Evolutionary conservation across 148 eudicot species (phyloP), one percentile per base, ranked within the genome.

Genomic region (Arctostaphylos glauca): DNA sequence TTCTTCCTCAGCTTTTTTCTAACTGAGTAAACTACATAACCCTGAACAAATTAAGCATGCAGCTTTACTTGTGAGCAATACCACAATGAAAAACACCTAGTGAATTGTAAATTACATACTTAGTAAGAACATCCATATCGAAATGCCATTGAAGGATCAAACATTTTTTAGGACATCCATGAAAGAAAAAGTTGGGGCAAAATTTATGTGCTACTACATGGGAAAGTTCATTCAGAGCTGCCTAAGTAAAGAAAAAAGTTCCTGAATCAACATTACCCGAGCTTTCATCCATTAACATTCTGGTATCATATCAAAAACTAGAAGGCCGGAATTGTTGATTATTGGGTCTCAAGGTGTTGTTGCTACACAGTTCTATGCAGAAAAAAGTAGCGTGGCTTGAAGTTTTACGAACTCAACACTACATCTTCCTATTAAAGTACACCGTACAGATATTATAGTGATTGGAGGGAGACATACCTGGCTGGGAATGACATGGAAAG

Each of bases 401-500:
- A 48, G 54, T 43, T 47, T 4, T 74, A n/a, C 7, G 21, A 72
- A 72, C 77, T 9, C 23, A 50, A 74, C 47, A n/a, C 77, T 48
- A 49, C 23, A 12, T 47, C n/a, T 21, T 49, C 77, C 49, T 74
- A 31, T 31, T 31, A 31, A 31, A 31, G 38, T 31, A 31, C 38
- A 31, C 38, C 38, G 38, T 31, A 31, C 38, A 1, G 38, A 31
- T n/a, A 53, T 56, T 5, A 47, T 18, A 53, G 10, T 15, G 50
- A 72, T 50, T 23, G 41, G 44, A 84, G 21, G 23, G 78, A 84
- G 80, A 78, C 82, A 76, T 78, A 96, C 99, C 98, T 96, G 99
- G 90, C 99, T 96, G 72, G 94, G 90, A 81, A 96, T 93, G 31
- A 91, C 98, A 87, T 94, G 99, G 87, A 90, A 90, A 80, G 99